Percentiles rank a stretch among this genome's conserved stretches.
phyloP scores from a whole-genome alignment of 192 early-diverging fungal species.

The Mortierella hygrophila region DNA sequence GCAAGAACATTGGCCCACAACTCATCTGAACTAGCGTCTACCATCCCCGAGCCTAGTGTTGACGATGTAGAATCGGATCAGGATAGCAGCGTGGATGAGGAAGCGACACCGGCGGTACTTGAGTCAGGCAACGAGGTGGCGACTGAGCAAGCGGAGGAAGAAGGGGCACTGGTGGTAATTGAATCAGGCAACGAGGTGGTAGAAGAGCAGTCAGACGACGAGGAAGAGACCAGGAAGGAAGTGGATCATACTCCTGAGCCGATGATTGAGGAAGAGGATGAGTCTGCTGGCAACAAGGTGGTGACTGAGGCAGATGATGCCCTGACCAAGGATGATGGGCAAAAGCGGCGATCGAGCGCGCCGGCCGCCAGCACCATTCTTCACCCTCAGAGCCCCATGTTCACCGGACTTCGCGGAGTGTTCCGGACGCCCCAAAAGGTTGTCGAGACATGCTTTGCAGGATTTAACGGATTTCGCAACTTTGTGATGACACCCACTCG shows the following conservation, averaged over 20 bases:
- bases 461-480: conserved; percentile 23
- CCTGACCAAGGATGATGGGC: not conserved
- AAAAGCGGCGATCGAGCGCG: conserved; percentile 18
- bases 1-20: not conserved
- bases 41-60: not conserved
- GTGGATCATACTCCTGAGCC: not conserved
- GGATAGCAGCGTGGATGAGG: not conserved
- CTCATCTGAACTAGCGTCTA: not conserved
- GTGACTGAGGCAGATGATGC: not conserved
- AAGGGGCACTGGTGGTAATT: not conserved
- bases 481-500: conserved; percentile 24
- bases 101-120: not conserved
- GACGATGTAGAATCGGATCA: not conserved
- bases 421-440: conserved; percentile 41
- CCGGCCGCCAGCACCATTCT: not conserved
- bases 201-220: not conserved
- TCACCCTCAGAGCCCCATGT: conserved; percentile 23
- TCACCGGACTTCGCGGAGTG: conserved; percentile 27
- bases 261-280: not conserved
- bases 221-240: not conserved
- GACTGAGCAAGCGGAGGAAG: not conserved
- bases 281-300: not conserved
- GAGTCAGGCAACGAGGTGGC: not conserved
- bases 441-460: conserved; percentile 30
- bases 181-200: not conserved